phyloP scores from a whole-genome alignment of 192 early-diverging fungal genomes.

The Coemansia sp. region DNA sequence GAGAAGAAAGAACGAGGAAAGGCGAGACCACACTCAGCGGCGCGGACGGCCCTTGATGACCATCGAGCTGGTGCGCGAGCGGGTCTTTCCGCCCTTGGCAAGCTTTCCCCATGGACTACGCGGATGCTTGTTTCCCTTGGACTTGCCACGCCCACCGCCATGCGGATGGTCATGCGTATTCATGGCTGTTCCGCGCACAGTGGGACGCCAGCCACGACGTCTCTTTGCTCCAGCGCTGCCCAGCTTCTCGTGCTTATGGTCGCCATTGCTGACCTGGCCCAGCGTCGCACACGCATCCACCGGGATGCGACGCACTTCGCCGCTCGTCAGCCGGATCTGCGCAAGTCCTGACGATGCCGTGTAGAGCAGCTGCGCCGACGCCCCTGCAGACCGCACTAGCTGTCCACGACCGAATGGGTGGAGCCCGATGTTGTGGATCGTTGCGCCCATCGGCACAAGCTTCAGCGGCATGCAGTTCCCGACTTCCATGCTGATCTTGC shows the following conservation, averaged over 20 bases:
- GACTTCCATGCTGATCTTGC: constrained; percentile 60
- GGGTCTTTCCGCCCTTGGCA: constrained; percentile 91
- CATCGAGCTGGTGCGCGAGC: constrained; percentile 65
- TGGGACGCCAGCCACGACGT: constrained; percentile 84
- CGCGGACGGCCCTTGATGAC: constrained; percentile 62
- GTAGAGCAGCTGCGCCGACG: constrained; percentile 80
- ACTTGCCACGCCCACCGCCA: constrained; percentile 94
- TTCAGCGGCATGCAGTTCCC: constrained; percentile 90
- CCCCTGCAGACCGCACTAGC: constrained; percentile 83
- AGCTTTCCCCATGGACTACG: constrained; percentile 89
- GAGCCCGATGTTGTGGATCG: constrained; percentile 85
- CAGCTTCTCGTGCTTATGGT: constrained; percentile 83
- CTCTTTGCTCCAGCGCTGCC: constrained; percentile 89
- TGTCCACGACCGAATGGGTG: constrained; percentile 73
- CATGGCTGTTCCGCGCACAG: constrained; percentile 95
- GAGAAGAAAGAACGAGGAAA: not conserved
- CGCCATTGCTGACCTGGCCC: constrained; percentile 85
- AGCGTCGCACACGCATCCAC: constrained; percentile 88
- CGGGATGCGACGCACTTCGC: constrained; percentile 84
- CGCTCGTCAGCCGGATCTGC: constrained; percentile 80
- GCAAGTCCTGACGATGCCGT: constrained; percentile 77
- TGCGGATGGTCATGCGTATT: constrained; percentile 95
- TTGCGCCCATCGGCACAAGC: constrained; percentile 91
- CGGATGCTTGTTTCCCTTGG: constrained; percentile 89
- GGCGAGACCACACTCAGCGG: constrained; percentile 13